phyloP scores from a whole-genome alignment of 371 early-diverging fungal genomes.

The Basidiobolus meristosporus region DNA sequence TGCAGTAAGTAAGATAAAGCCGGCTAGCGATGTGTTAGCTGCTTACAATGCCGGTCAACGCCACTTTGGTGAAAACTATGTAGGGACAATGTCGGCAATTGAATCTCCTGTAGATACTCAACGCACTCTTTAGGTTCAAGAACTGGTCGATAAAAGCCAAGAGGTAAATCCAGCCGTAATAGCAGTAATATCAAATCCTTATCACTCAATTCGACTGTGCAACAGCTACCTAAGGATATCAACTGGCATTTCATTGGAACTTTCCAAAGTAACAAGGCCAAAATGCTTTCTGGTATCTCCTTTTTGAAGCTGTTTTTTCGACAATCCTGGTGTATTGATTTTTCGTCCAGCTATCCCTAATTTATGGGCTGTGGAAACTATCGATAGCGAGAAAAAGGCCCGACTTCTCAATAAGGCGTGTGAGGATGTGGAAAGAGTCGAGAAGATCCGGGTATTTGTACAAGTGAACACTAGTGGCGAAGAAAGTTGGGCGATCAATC shows the following conservation, averaged over 20 bases:
- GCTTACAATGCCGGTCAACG: slow-evolving; percentile 68
- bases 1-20: slow-evolving; percentile 86
- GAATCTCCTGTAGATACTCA: not conserved
- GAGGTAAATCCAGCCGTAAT: slow-evolving; percentile 16
- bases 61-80: slow-evolving; percentile 94
- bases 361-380: slow-evolving; percentile 75
- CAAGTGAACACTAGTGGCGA: slow-evolving; percentile 92
- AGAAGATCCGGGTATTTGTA: slow-evolving; percentile 58
- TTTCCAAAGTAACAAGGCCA: slow-evolving; percentile 91
- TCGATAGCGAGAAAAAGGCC: slow-evolving; percentile 71
- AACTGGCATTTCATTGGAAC: slow-evolving; percentile 94
- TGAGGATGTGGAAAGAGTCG: slow-evolving; percentile 13
- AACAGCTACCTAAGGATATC: slow-evolving; percentile 44
- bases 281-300: slow-evolving; percentile 37
- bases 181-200: not conserved
- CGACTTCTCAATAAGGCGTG: slow-evolving; percentile 57
- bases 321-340: not conserved
- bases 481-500: slow-evolving; percentile 28
- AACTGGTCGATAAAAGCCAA: slow-evolving; percentile 75
- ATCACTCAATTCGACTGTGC: slow-evolving; percentile 33
- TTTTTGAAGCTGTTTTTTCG: not conserved
- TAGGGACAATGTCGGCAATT: slow-evolving; percentile 12
- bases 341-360: slow-evolving; percentile 50
- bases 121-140: slow-evolving; percentile 43
- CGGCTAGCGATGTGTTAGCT: slow-evolving; percentile 49